Conservation (phyloP, 495 filamentous ascomycete species). For the Paragyromitra xinjiangensis region DNA sequence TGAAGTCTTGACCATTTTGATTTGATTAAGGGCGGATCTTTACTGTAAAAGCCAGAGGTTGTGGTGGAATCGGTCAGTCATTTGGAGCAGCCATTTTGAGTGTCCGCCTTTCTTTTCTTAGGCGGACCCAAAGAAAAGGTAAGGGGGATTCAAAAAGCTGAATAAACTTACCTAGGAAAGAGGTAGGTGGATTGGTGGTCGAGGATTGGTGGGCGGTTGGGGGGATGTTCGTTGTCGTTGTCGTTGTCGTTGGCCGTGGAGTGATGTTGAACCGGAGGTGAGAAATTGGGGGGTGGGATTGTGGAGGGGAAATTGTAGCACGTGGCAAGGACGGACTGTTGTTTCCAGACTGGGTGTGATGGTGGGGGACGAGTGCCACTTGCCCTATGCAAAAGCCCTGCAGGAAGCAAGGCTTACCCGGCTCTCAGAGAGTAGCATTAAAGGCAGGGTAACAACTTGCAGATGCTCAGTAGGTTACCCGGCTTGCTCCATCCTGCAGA, state of each 20-base stretch:
- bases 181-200: constrained; percentile 24
- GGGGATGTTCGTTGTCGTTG: background rate
- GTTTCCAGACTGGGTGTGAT: background rate
- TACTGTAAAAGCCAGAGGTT: constrained; percentile 68
- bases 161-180: constrained; percentile 45
- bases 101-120: constrained; percentile 59
- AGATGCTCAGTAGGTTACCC: background rate
- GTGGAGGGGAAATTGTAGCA: constrained; percentile 7
- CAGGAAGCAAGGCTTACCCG: background rate
- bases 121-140: constrained; percentile 55
- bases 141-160: constrained; percentile 59
- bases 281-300: background rate
- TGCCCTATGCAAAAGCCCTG: background rate
- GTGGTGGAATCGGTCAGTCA: constrained; percentile 46
- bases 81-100: constrained; percentile 58
- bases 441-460: too few relatives aligned
- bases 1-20: constrained; percentile 97
- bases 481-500: background rate
- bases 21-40: constrained; percentile 68
- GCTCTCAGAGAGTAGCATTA: too few relatives aligned
- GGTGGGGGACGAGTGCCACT: background rate
- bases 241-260: constrained; percentile 7
- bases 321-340: constrained; percentile 30
- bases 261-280: background rate
- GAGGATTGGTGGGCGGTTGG: constrained; percentile 8